These are phyloP conservation scores for Monocercomonoides exilis DNA, from an alignment of 78 protist genomes.

Conservation along the genomic window DNA sequence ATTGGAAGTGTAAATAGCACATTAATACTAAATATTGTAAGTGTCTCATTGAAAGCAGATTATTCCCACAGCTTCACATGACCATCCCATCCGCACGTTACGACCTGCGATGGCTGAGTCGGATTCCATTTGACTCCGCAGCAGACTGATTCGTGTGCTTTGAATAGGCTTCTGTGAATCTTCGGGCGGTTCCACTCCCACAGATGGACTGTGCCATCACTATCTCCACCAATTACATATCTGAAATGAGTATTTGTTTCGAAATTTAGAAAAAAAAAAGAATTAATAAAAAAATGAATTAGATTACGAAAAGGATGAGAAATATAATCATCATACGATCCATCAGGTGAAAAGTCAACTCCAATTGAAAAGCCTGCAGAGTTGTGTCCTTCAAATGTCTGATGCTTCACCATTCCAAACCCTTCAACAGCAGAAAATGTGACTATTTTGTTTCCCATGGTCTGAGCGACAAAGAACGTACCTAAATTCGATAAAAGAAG, in stretches of 20 bases:
- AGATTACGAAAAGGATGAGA: background rate
- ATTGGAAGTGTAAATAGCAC: no score
- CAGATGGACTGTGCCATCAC: conserved; percentile 69
- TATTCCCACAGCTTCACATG: conserved; percentile 63
- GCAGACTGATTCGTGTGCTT: conserved; percentile 69
- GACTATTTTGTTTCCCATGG: conserved; percentile 82
- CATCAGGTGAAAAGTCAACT: conserved; percentile 81
- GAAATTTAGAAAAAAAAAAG: no score
- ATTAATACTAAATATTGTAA: no score
- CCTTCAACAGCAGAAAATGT: conserved; percentile 51
- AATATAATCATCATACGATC: conserved; percentile 24
- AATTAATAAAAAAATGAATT: no score
- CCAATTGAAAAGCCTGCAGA: conserved; percentile 85
- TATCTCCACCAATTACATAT: conserved; percentile 70
- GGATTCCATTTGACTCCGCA: conserved; percentile 80
- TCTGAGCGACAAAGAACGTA: conserved; percentile 64
- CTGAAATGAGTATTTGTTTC: background rate
- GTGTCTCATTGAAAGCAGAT: no score
- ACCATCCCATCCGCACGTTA: conserved; percentile 84
- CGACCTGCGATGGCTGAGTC: conserved; percentile 60
- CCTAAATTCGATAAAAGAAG: background rate
- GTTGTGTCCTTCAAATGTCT: conserved; percentile 75
- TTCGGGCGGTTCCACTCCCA: conserved; percentile 89
- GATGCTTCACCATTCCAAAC: conserved; percentile 60
- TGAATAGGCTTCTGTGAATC: conserved; percentile 29